Conservation (phyloP, 352 stramenopile species). For the Elongisporangium prolatum region DNA sequence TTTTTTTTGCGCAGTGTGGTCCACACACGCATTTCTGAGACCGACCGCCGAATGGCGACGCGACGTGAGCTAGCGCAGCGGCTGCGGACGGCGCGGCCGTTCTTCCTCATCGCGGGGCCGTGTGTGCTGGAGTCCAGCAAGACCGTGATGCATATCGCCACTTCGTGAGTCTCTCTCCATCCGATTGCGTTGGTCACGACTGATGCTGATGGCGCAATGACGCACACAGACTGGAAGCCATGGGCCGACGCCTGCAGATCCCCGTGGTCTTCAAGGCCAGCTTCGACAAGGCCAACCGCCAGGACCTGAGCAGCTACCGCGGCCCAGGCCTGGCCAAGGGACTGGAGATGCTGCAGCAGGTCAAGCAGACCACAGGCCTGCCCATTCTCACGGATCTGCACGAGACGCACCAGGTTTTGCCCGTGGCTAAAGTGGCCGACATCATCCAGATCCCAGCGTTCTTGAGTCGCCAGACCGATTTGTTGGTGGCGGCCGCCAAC, state of each 20-base stretch:
- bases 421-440: constrained; percentile 66
- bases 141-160: constrained; percentile 63
- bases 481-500: constrained; percentile 70
- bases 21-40: neutral
- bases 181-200: neutral
- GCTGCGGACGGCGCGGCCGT: constrained; percentile 56
- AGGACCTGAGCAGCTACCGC: constrained; percentile 75
- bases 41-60: constrained; percentile 1
- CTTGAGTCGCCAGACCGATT: constrained; percentile 85
- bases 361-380: constrained; percentile 67
- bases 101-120: constrained; percentile 83
- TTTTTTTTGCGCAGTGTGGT: neutral
- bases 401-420: constrained; percentile 73
- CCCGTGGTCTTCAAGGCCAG: constrained; percentile 87
- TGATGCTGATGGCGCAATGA: neutral
- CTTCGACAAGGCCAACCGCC: constrained; percentile 88
- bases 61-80: constrained; percentile 40
- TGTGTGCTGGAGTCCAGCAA: constrained; percentile 77
- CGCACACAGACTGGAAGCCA: constrained; percentile 33
- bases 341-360: constrained; percentile 65
- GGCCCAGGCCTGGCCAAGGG: constrained; percentile 67
- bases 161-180: constrained; percentile 29
- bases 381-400: constrained; percentile 85
- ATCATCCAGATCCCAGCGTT: constrained; percentile 88
- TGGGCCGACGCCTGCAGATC: constrained; percentile 59